Evolutionary conservation across 148 eudicot species (phyloP), one percentile per base, ranked within the genome.

Genomic region (Chenopodium formosanum): DNA sequence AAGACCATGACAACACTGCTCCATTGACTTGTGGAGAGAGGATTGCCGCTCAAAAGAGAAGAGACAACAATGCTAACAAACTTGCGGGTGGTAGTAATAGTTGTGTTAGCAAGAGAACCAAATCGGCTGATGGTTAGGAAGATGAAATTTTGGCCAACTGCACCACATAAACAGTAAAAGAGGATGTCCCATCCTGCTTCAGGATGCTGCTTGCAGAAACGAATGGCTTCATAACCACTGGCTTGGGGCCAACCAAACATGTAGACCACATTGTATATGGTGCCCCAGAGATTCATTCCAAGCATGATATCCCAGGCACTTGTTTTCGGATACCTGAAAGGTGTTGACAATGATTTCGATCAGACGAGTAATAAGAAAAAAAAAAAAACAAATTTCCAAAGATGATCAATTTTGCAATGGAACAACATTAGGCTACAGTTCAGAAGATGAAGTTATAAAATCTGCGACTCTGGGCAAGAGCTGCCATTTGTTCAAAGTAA

Each of bases 231-330:
- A 29, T 88, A 96, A 47, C 99, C 99, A 78, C 91, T 96, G 48
- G 98, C 99, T 56, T 80, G 87, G 19, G 99, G 99, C 92, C 90
- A 96, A 22, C 98, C 98, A 47, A 96, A 96, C 99, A 96, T 96
- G 89, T 88, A 92, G 44, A 86, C 76, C 88, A 87, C 78, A 74
- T 94, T 96, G 91, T 96, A 96, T 63, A 96, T 87, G 78, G 98
- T 92, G 29, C 99, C 98, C 99, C 99, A 96, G 13, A 96, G 77
- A 83, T 96, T 96, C 99, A 96, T 96, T 31, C 99, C 99, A 27
- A 96, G 79, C 99, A 96, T 96, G 11, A 96, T 96, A 48, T 94
- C 89, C 99, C 99, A 96, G 22, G 99, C 99, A 60, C 88, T 91
- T 32, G 99, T 96, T 83, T 96, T 96, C 5, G 95, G 98, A 83